A percentile compares a stretch with the other conserved stretches of the same genome.
Conservation (phyloP, 2,329 filamentous ascomycete genomes). For the Neobulgaria alba region DNA sequence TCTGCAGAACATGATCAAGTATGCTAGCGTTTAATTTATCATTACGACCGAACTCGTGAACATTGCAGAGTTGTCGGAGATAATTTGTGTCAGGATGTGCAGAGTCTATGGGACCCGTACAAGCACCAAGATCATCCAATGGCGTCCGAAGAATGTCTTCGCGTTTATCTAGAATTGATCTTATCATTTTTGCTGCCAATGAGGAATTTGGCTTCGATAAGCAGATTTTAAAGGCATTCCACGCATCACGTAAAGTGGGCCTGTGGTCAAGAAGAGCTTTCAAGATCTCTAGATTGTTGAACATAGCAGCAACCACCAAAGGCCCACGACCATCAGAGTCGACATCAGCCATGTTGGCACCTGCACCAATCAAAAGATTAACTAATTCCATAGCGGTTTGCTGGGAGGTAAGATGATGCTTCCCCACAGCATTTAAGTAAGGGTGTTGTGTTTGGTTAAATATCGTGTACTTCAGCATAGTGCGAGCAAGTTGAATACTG, state of each 20-base stretch:
- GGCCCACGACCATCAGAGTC: not conserved
- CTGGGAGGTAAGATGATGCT: not conserved
- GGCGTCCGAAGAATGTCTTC: not conserved
- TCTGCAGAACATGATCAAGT: not conserved
- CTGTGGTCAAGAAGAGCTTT: not conserved
- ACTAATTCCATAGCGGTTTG: not conserved
- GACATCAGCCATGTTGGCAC: not conserved
- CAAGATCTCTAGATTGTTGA: not conserved
- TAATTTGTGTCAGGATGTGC: not conserved
- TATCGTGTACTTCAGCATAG: not conserved
- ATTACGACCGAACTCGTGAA: not conserved
- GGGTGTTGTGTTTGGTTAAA: not conserved
- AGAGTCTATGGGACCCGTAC: not conserved
- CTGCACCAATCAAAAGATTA: not conserved
- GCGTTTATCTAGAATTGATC: not conserved
- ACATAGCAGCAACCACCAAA: not conserved
- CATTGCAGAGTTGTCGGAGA: not conserved
- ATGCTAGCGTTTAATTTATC: not conserved
- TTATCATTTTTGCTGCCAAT: not conserved
- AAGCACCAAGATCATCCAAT: not conserved
- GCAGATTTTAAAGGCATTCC: not conserved
- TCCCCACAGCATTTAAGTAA: not conserved
- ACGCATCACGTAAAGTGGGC: not conserved
- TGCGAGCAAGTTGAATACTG: not conserved
- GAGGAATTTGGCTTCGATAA: not conserved